Percentiles rank a stretch among this genome's conserved stretches.
Conservation (phyloP, 441 rosid species). For the Arabidopsis hybrid region DNA sequence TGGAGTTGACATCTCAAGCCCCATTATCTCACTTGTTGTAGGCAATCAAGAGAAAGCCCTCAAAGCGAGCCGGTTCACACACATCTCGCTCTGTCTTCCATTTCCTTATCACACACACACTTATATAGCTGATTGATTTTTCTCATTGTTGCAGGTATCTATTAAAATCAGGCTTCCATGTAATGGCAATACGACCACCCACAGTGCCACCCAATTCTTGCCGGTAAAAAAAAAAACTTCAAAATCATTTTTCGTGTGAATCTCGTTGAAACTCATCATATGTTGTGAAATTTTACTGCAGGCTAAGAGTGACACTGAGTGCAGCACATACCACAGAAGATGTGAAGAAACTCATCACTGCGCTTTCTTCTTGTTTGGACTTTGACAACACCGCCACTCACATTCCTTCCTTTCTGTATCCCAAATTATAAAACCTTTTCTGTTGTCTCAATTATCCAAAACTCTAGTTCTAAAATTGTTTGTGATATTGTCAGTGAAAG, state of each 20-base stretch:
- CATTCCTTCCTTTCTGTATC: constrained; percentile 46
- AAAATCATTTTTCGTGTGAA: not conserved
- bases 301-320: constrained; percentile 75
- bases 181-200: constrained; percentile 92
- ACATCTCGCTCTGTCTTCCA: constrained; percentile 11
- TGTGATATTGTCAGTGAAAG: not conserved
- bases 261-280: not conserved
- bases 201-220: constrained; percentile 97
- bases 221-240: constrained; percentile 55
- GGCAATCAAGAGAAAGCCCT: constrained; percentile 92
- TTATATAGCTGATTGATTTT: constrained; percentile 26
- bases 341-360: constrained; percentile 70
- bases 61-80: constrained; percentile 68
- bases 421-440: constrained; percentile 54
- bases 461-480: not conserved
- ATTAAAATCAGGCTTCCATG: constrained; percentile 84
- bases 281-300: constrained; percentile 23
- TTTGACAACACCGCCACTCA: constrained; percentile 48
- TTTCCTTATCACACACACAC: not conserved
- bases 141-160: constrained; percentile 58
- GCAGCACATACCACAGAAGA: constrained; percentile 82
- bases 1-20: constrained; percentile 78
- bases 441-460: not conserved
- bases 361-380: constrained; percentile 63
- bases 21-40: constrained; percentile 82